Conservation (phyloP, 148 eudicot genomes). For the Chenopodium album region DNA sequence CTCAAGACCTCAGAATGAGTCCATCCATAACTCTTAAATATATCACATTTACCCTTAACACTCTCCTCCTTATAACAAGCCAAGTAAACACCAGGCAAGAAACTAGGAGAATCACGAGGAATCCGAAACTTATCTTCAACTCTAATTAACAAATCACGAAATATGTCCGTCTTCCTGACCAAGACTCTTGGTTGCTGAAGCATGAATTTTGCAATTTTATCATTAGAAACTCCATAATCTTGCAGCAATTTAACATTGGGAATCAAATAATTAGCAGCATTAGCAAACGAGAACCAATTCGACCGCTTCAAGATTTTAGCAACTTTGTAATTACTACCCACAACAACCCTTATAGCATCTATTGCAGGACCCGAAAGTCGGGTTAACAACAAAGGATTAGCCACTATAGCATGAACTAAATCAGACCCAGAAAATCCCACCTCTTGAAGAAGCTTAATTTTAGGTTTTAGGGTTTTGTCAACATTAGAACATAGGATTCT, state of each 20-base stretch:
- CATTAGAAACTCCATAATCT: conserved; percentile 24
- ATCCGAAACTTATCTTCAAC: conserved; percentile 29
- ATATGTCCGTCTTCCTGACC: neutral
- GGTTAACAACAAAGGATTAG: neutral
- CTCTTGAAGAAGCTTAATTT: conserved; percentile 25
- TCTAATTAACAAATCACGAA: conserved; percentile 3
- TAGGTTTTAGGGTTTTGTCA: conserved; percentile 38
- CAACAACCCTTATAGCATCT: conserved; percentile 8
- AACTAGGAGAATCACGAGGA: conserved; percentile 17
- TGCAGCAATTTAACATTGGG: conserved; percentile 26
- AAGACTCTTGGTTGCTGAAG: neutral
- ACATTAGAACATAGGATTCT: conserved; percentile 11
- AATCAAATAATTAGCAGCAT: neutral
- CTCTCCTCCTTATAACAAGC: neutral
- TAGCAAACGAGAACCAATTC: no score
- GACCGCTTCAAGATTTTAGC: no score
- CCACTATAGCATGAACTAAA: neutral
- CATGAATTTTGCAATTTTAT: conserved; percentile 15
- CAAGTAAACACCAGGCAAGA: conserved; percentile 22
- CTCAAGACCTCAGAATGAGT: conserved; percentile 15
- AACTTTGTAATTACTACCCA: conserved; percentile 15
- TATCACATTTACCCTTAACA: conserved; percentile 10
- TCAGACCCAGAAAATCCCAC: conserved; percentile 29
- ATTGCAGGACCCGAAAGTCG: conserved; percentile 11
- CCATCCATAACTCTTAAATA: conserved; percentile 35